These are phyloP conservation scores for Chlorella sp. DNA, from an alignment of 139 green algal species.

Conservation along the genomic window DNA sequence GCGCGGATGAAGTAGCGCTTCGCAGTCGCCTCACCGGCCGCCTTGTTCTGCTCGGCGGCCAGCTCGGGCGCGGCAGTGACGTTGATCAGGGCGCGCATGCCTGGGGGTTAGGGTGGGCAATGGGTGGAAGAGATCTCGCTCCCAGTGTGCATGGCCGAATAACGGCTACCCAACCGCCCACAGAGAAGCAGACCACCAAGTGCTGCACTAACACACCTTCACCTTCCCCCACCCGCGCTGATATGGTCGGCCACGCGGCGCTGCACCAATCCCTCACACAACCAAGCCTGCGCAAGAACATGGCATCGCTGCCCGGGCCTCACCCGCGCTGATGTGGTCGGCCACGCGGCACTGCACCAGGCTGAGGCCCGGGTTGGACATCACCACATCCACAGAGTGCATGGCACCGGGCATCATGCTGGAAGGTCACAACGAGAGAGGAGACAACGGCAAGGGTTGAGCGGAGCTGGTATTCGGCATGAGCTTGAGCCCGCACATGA, in stretches of 20 bases:
- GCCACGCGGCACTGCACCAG: constrained; percentile 52
- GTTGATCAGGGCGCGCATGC: constrained; percentile 23
- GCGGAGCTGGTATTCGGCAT: no score
- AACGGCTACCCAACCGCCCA: no score
- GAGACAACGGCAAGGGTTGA: no score
- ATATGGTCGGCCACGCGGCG: constrained; percentile 54
- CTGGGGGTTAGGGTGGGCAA: background rate
- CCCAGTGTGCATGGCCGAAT: no score
- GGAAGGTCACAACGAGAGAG: background rate
- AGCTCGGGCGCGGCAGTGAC: constrained; percentile 23
- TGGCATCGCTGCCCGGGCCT: no score
- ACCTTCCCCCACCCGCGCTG: constrained; percentile 39
- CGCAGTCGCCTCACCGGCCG: constrained; percentile 2
- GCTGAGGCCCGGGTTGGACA: constrained; percentile 21
- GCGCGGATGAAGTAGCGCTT: constrained; percentile 59
- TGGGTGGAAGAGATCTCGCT: background rate
- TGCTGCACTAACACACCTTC: no score
- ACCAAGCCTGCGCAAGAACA: no score
- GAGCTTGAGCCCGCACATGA: no score
- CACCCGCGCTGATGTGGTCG: constrained; percentile 47
- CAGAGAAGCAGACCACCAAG: no score
- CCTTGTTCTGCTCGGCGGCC: background rate
- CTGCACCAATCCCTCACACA: no score
- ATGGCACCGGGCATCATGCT: constrained; percentile 50
- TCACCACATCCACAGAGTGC: constrained; percentile 43